Conservation (phyloP, 2,329 filamentous ascomycete genomes). For the Blastomyces percursus region DNA sequence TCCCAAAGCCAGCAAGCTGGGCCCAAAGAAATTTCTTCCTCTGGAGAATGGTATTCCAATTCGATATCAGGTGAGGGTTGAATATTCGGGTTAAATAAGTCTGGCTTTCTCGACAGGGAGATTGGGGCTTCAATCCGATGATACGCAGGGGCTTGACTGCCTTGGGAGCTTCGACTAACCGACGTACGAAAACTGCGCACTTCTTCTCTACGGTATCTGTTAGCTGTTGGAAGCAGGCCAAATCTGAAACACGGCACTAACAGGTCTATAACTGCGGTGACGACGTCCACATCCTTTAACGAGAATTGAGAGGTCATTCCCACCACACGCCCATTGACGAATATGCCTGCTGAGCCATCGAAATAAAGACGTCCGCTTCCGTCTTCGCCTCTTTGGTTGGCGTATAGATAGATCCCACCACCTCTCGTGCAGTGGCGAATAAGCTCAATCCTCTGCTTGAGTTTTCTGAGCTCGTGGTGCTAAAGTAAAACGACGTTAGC, state of each 20-base stretch:
- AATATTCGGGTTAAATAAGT: slow-evolving; percentile 12
- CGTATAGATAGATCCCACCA: slow-evolving; percentile 43
- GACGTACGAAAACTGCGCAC: slow-evolving; percentile 39
- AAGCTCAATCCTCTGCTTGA: slow-evolving; percentile 39
- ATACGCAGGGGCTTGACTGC: slow-evolving; percentile 17
- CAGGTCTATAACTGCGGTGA: slow-evolving; percentile 53
- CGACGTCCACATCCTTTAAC: slow-evolving; percentile 53
- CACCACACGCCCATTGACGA: slow-evolving; percentile 42
- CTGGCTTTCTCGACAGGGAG: slow-evolving; percentile 16
- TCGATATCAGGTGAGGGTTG: slow-evolving; percentile 14
- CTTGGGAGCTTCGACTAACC: slow-evolving; percentile 22
- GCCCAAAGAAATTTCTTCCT: slow-evolving; percentile 21
- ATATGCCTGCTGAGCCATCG: slow-evolving; percentile 51
- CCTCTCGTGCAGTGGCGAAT: slow-evolving; percentile 17
- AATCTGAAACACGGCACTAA: not conserved
- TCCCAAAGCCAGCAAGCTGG: slow-evolving; percentile 23
- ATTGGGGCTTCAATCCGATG: slow-evolving; percentile 23
- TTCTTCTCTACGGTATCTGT: slow-evolving; percentile 41
- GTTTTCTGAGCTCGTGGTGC: slow-evolving; percentile 57
- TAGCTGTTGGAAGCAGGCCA: not conserved
- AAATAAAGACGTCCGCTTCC: slow-evolving; percentile 47
- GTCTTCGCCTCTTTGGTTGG: slow-evolving; percentile 47
- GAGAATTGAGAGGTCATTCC: slow-evolving; percentile 22
- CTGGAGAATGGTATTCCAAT: slow-evolving; percentile 16
- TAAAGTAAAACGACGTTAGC: slow-evolving; percentile 18